Conservation (phyloP, 2,329 filamentous ascomycete species). For the Epicoccum sorghinum region DNA sequence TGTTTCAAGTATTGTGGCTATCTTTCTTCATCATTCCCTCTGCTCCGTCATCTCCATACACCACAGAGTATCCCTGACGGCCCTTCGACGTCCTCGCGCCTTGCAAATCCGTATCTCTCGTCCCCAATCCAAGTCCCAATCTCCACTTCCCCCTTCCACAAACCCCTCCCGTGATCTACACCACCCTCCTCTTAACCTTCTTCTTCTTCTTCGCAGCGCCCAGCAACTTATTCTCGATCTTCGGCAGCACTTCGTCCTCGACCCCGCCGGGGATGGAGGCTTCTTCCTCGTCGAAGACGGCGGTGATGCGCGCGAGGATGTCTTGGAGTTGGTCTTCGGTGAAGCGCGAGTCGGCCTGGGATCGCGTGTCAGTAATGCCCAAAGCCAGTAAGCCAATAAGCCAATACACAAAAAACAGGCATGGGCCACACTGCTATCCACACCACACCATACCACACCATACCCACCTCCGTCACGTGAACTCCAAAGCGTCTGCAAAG, state of each 20-base stretch:
- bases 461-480: no score
- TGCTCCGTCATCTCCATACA: no score
- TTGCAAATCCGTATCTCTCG: not conserved
- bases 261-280: conserved; percentile 33
- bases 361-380: no score
- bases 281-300: conserved; percentile 43
- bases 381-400: no score
- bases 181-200: conserved; percentile 19
- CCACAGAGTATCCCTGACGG: no score
- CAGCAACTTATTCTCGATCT: conserved; percentile 37
- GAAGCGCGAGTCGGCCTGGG: conserved; percentile 38
- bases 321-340: conserved; percentile 35
- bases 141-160: not conserved
- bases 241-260: conserved; percentile 35
- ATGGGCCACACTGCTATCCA: not conserved
- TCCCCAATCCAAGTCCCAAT: no score
- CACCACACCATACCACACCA: no score
- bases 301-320: conserved; percentile 34
- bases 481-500: no score
- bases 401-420: not conserved
- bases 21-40: no score
- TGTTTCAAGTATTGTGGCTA: no score
- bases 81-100: no score
- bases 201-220: conserved; percentile 35
- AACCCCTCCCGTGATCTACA: no score